phyloP scores from a whole-genome alignment of 2,329 filamentous ascomycete genomes.

The Aureobasidium vineae region DNA sequence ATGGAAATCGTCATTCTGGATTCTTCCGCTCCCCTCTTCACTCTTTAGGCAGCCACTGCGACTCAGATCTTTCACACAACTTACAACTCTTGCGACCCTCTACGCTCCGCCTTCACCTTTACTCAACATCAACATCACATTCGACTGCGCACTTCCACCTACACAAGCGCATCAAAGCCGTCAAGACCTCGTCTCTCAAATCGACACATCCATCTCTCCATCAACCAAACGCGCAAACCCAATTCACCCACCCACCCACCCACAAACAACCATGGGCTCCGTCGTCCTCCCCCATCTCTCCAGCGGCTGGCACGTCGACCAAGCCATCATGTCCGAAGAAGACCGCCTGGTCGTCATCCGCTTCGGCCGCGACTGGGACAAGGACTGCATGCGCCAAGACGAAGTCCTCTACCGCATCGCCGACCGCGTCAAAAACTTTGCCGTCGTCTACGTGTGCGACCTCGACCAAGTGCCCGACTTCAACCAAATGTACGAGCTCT shows the following conservation, averaged over 20 bases:
- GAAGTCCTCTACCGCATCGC: constrained; percentile 95
- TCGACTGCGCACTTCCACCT: background rate
- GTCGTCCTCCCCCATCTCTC: constrained; percentile 88
- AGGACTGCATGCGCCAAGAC: constrained; percentile 79
- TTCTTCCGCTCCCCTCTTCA: background rate
- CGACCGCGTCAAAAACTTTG: constrained; percentile 90
- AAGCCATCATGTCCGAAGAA: constrained; percentile 87
- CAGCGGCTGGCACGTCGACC: constrained; percentile 97
- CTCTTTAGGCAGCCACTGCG: background rate
- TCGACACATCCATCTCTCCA: background rate
- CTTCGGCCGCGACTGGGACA: constrained; percentile 83
- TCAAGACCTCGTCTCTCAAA: background rate
- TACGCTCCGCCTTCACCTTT: background rate
- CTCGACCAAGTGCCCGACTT: constrained; percentile 89
- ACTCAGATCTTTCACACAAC: too few species aligned
- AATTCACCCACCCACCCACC: background rate
- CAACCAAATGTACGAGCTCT: constrained; percentile 82
- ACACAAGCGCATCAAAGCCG: background rate
- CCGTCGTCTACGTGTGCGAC: constrained; percentile 90
- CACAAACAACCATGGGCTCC: constrained; percentile 61
- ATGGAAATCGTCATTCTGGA: constrained; percentile 20
- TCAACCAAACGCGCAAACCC: background rate
- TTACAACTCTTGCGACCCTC: too few species aligned
- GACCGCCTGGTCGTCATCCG: constrained; percentile 91
- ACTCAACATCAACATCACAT: background rate